A percentile compares a stretch with the other conserved stretches of the same genome.
These are phyloP conservation scores for Zygosaccharomyces pseudorouxii DNA, from an alignment of 805 yeast species.

Conservation along the genomic window DNA sequence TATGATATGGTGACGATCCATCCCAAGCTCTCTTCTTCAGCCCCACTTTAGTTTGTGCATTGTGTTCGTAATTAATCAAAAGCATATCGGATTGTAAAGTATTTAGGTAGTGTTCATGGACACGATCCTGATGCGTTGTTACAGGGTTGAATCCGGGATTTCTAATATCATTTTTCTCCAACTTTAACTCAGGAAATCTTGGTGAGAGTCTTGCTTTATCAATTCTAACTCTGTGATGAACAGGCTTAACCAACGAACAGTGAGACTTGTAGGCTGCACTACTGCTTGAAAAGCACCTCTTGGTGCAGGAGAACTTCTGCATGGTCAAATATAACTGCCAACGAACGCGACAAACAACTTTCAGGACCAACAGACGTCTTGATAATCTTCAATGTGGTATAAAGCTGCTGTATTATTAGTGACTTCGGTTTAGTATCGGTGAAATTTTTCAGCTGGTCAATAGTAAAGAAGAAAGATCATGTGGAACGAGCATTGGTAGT, in stretches of 20 bases:
- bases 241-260: constrained; percentile 78
- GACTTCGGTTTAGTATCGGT: neutral
- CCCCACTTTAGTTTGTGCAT: constrained; percentile 51
- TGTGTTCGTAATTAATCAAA: constrained; percentile 72
- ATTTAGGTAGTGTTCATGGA: constrained; percentile 68
- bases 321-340: constrained; percentile 2
- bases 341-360: neutral
- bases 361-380: neutral
- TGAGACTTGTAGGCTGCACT: constrained; percentile 45
- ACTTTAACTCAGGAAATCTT: constrained; percentile 61
- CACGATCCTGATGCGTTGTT: constrained; percentile 73
- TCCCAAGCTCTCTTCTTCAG: constrained; percentile 80
- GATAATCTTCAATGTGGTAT: neutral
- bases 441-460: neutral
- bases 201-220: constrained; percentile 72
- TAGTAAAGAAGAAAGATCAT: neutral
- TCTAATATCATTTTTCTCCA: constrained; percentile 67
- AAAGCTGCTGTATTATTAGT: neutral
- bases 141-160: constrained; percentile 75
- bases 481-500: neutral
- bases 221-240: constrained; percentile 81
- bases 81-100: constrained; percentile 73
- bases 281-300: constrained; percentile 27
- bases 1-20: constrained; percentile 79
- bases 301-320: constrained; percentile 11